phyloP scores from a whole-genome alignment of 495 filamentous ascomycete species.

The Penicillium subrubescens region DNA sequence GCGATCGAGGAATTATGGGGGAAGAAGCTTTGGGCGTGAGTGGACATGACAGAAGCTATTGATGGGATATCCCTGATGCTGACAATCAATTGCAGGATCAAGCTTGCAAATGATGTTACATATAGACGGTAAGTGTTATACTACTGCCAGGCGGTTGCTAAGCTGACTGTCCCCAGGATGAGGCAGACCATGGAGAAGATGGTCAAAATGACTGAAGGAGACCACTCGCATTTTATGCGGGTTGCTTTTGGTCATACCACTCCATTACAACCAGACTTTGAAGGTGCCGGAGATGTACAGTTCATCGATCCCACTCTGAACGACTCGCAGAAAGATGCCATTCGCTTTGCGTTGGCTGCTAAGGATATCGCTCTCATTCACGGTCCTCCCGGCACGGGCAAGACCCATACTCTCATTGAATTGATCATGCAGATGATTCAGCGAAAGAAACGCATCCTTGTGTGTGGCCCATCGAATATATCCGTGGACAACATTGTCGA shows the following conservation, averaged over 20 bases:
- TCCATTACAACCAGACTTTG: conserved; percentile 45
- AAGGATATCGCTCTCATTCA: conserved; percentile 90
- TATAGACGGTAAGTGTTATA: conserved; percentile 64
- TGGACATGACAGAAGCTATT: conserved; percentile 1
- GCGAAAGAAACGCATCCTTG: conserved; percentile 71
- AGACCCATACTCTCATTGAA: conserved; percentile 96
- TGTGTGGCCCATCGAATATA: conserved; percentile 95
- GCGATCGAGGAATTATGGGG: conserved; percentile 61
- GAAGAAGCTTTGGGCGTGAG: conserved; percentile 65
- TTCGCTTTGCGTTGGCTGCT: conserved; percentile 82
- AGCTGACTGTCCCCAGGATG: conserved; percentile 62
- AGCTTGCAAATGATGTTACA: conserved; percentile 94
- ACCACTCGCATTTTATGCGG: conserved; percentile 73
- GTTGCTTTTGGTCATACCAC: conserved; percentile 74
- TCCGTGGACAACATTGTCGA: conserved; percentile 99
- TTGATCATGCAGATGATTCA: conserved; percentile 83
- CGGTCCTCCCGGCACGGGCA: conserved; percentile 94
- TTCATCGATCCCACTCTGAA: conserved; percentile 84
- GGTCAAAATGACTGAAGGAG: conserved; percentile 66
- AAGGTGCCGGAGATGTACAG: conserved; percentile 61
- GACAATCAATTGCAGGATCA: conserved; percentile 58
- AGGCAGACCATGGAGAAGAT: conserved; percentile 84
- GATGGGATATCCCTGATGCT: conserved; percentile 2
- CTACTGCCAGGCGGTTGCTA: neutral
- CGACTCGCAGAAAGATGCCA: conserved; percentile 86